These are phyloP conservation scores for Raphanus sativus DNA, from an alignment of 345 rosid species.

Conservation along the genomic window DNA sequence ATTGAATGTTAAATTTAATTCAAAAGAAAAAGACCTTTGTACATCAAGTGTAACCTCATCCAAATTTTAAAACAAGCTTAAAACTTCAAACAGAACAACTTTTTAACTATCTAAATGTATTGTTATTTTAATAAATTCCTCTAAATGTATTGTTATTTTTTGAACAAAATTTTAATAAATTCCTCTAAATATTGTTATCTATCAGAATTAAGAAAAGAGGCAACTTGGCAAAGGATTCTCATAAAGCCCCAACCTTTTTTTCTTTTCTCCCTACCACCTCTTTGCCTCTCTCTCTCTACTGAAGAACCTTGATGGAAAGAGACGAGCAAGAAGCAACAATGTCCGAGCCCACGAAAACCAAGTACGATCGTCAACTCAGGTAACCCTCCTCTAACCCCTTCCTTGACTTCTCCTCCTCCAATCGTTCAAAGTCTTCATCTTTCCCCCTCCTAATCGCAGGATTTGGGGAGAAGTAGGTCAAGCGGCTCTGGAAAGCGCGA, in stretches of 20 bases:
- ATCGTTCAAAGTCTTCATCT: neutral
- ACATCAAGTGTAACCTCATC: too few species aligned
- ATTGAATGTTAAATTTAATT: too few species aligned
- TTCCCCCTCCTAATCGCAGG: conserved; percentile 42
- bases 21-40: too few species aligned
- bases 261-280: conserved; percentile 9
- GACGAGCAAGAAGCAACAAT: conserved; percentile 40
- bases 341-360: conserved; percentile 74
- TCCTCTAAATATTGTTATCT: neutral
- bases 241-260: neutral
- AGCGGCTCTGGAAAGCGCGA: conserved; percentile 74
- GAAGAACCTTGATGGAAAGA: conserved; percentile 6
- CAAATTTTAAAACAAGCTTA: too few species aligned
- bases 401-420: neutral
- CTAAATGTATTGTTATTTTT: too few species aligned
- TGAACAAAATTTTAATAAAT: too few species aligned
- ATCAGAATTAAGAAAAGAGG: neutral
- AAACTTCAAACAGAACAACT: too few species aligned
- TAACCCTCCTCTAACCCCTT: conserved; percentile 21
- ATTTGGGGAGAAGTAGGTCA: conserved; percentile 99
- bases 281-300: neutral
- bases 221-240: neutral
- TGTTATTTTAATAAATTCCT: too few species aligned
- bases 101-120: too few species aligned
- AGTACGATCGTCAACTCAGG: conserved; percentile 98